These are phyloP conservation scores for Plasmopara viticola DNA, from an alignment of 352 stramenopile genomes.

Conservation along the genomic window DNA sequence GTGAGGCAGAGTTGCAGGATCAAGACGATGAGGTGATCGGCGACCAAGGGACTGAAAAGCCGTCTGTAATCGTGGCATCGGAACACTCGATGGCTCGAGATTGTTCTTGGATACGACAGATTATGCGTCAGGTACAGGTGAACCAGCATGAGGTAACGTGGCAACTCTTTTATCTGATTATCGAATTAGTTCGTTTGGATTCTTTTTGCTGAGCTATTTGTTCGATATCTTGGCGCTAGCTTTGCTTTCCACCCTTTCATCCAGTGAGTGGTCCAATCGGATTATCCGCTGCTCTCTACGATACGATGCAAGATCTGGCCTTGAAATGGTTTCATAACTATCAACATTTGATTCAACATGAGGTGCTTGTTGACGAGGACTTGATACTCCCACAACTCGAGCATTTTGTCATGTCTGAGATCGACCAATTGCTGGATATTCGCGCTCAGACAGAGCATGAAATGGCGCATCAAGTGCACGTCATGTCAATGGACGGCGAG, in stretches of 20 bases:
- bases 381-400: constrained; percentile 11
- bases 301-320: constrained; percentile 21
- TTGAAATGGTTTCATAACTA: neutral
- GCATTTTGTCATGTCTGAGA: constrained; percentile 12
- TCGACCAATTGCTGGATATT: constrained; percentile 22
- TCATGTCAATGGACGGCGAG: constrained; percentile 17
- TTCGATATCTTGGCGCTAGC: constrained; percentile 6
- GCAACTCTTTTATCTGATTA: too few relatives aligned
- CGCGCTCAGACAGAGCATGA: constrained; percentile 21
- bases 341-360: constrained; percentile 13
- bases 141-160: too few relatives aligned
- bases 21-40: too few relatives aligned
- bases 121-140: too few relatives aligned
- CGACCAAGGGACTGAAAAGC: too few relatives aligned
- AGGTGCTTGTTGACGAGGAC: neutral
- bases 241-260: constrained; percentile 13
- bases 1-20: too few relatives aligned
- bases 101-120: too few relatives aligned
- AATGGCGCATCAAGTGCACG: constrained; percentile 12
- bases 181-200: too few relatives aligned
- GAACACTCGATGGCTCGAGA: too few relatives aligned
- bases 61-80: too few relatives aligned
- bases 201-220: too few relatives aligned
- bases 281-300: constrained; percentile 13
- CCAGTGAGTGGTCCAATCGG: neutral